These are phyloP conservation scores for Hypomyces rosellus DNA, from an alignment of 2,329 filamentous ascomycete genomes.

Conservation along the genomic window DNA sequence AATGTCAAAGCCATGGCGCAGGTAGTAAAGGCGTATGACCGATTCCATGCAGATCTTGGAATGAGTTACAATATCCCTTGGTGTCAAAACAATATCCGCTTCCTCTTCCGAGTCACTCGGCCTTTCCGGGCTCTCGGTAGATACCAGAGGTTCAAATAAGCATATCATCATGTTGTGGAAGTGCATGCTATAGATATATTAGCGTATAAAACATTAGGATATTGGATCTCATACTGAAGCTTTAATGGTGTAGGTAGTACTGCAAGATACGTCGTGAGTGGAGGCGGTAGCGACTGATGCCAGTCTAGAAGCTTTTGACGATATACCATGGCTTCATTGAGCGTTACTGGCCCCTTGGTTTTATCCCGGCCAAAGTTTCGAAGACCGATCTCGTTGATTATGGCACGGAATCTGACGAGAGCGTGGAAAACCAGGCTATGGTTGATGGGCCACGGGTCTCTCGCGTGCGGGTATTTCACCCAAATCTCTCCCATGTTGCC, in stretches of 20 bases:
- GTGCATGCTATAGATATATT: background rate
- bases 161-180: background rate
- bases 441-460: no score
- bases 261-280: background rate
- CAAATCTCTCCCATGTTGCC: no score
- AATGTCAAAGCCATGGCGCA: conserved; percentile 20
- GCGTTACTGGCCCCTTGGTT: no score
- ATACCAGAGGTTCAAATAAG: background rate
- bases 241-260: background rate
- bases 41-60: conserved; percentile 10
- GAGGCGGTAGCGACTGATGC: background rate
- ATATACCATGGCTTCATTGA: background rate
- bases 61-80: background rate
- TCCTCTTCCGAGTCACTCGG: no score
- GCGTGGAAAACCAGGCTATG: no score
- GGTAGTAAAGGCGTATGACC: conserved; percentile 17
- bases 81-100: background rate
- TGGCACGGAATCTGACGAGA: no score
- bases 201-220: background rate
- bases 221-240: background rate
- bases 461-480: no score
- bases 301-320: background rate
- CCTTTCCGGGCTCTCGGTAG: no score
- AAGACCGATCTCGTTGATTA: no score
- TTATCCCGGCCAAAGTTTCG: no score